Conservation (phyloP, 1,284 basidiomycete species). For the Boletus semigastroideus region DNA sequence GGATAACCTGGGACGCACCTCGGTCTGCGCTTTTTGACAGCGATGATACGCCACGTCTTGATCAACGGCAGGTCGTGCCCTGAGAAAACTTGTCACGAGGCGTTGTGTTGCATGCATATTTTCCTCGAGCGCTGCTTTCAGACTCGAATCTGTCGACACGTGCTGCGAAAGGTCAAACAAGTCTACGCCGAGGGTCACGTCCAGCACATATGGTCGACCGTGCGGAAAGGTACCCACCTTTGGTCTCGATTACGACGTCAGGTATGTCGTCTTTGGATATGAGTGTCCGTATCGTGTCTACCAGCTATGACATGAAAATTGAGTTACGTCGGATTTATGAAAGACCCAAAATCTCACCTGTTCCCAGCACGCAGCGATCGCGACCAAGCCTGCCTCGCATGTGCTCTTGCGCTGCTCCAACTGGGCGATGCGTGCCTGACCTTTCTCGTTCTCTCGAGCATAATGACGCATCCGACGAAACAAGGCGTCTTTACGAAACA, state of each 20-base stretch:
- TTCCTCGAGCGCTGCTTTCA: conserved; percentile 50
- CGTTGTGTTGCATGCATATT: conserved; percentile 60
- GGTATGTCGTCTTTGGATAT: conserved; percentile 56
- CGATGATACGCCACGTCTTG: conserved; percentile 39
- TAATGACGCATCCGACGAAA: conserved; percentile 92
- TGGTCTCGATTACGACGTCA: conserved; percentile 41
- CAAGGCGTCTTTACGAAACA: conserved; percentile 89
- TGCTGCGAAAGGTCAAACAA: conserved; percentile 55
- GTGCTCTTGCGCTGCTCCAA: conserved; percentile 72
- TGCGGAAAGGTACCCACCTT: conserved; percentile 37
- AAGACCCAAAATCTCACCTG: conserved; percentile 55
- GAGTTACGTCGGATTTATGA: background rate
- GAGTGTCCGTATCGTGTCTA: conserved; percentile 66
- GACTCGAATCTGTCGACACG: conserved; percentile 48
- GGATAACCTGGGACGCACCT: conserved; percentile 42
- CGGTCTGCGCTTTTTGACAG: conserved; percentile 56
- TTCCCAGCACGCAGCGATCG: conserved; percentile 87
- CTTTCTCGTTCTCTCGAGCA: conserved; percentile 76
- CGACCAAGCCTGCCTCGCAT: conserved; percentile 77
- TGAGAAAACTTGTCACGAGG: conserved; percentile 59
- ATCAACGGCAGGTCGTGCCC: conserved; percentile 34
- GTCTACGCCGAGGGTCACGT: conserved; percentile 18
- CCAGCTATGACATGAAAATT: conserved; percentile 44
- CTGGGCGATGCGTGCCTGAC: conserved; percentile 65
- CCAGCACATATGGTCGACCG: background rate